phyloP scores from a whole-genome alignment of 2,329 filamentous ascomycete genomes.

The Annulohypoxylon truncatum region DNA sequence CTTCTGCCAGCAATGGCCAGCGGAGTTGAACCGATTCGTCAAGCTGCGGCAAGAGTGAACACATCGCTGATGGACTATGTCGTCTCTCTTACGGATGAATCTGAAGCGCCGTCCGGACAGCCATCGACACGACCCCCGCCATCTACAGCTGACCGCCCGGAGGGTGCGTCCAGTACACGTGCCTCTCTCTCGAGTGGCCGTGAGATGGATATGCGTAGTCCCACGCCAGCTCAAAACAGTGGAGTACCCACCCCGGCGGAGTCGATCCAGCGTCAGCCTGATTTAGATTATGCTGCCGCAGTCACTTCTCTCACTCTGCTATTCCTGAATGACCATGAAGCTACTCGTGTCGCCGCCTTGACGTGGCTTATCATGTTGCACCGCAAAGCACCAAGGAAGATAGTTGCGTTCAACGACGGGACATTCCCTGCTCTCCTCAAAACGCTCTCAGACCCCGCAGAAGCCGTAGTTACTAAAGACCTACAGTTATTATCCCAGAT shows the following conservation, averaged over 20 bases:
- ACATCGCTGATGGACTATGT: conserved; percentile 93
- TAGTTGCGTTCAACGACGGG: conserved; percentile 94
- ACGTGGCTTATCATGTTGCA: conserved; percentile 99
- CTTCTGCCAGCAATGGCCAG: conserved; percentile 95
- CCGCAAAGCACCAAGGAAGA: conserved; percentile 91
- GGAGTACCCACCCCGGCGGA: conserved; percentile 59
- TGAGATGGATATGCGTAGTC: conserved; percentile 65
- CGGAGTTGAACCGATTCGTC: conserved; percentile 86
- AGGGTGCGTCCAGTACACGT: conserved; percentile 62
- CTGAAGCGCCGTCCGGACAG: conserved; percentile 53
- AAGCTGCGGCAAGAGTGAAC: conserved; percentile 90
- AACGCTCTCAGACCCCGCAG: conserved; percentile 93
- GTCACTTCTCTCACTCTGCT: conserved; percentile 93
- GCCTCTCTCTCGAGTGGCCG: conserved; percentile 65
- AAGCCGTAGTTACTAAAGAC: conserved; percentile 95
- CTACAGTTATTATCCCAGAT: conserved; percentile 95
- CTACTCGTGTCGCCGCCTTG: conserved; percentile 90
- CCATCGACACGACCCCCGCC: conserved; percentile 55
- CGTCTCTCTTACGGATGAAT: conserved; percentile 85
- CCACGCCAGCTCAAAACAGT: conserved; percentile 63
- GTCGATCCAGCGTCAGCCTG: conserved; percentile 64
- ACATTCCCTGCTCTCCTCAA: conserved; percentile 97
- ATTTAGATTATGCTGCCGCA: conserved; percentile 95
- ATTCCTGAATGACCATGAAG: conserved; percentile 96
- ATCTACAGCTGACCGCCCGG: conserved; percentile 58